Conservation (phyloP, 192 early-diverging fungal species). For the Entomortierella chlamydospora region DNA sequence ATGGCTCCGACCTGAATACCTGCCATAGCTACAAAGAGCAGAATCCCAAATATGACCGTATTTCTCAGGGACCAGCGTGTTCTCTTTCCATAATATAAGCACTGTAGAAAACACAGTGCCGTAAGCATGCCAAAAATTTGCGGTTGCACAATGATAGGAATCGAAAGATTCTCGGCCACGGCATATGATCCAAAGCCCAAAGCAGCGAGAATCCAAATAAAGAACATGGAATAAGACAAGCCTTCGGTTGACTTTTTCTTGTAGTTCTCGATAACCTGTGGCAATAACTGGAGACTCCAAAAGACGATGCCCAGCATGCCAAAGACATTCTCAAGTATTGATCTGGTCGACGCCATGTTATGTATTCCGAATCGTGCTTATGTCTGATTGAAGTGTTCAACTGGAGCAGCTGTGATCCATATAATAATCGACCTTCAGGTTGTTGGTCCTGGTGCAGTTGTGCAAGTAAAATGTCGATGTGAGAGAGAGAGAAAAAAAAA, state of each 20-base stretch:
- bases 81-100: constrained; percentile 43
- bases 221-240: constrained; percentile 54
- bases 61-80: constrained; percentile 12
- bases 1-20: constrained; percentile 15
- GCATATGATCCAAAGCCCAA: constrained; percentile 55
- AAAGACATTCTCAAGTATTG: constrained; percentile 55
- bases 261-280: constrained; percentile 62
- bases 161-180: constrained; percentile 55
- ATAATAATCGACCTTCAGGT: too few species aligned
- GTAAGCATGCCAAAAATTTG: constrained; percentile 58
- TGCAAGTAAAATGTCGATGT: too few species aligned
- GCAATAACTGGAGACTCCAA: constrained; percentile 63
- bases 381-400: too few species aligned
- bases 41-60: neutral
- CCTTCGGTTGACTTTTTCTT: constrained; percentile 49
- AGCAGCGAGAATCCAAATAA: constrained; percentile 54
- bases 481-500: too few species aligned
- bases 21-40: constrained; percentile 5
- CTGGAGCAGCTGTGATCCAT: too few species aligned
- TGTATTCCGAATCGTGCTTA: constrained; percentile 4
- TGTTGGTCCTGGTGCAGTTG: too few species aligned
- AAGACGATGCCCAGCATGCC: constrained; percentile 59
- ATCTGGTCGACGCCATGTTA: constrained; percentile 34
- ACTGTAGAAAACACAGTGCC: constrained; percentile 46
- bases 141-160: constrained; percentile 59